Evolutionary conservation across 768 basidiomycete genomes (phyloP).

Genomic region (Candolleomyces eurysporus): DNA sequence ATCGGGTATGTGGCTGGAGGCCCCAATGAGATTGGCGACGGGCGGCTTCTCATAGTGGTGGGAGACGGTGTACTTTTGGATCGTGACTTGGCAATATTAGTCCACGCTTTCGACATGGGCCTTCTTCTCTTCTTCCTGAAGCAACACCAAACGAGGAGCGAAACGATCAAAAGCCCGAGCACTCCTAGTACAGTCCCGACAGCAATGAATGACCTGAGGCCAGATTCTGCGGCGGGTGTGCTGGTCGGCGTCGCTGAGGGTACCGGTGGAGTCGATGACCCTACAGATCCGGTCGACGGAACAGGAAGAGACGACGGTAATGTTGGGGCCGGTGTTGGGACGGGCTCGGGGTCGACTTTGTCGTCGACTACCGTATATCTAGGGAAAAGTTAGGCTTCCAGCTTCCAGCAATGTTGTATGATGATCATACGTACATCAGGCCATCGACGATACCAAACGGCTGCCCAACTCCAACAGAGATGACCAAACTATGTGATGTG

Average conservation of each 20-base stretch:
- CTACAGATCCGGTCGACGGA: too few relatives aligned
- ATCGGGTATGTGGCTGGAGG: conserved; percentile 3
- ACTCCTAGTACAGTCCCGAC: conserved; percentile 32
- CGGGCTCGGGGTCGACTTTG: not conserved
- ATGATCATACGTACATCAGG: conserved; percentile 29
- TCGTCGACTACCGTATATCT: not conserved
- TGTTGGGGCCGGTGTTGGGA: not conserved
- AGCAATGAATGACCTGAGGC: conserved; percentile 20
- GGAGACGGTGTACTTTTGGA: not conserved
- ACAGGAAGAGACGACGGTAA: not conserved
- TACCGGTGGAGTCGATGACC: not conserved
- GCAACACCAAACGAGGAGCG: conserved; percentile 28
- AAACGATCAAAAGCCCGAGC: conserved; percentile 26
- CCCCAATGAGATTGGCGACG: not conserved
- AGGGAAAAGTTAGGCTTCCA: not conserved
- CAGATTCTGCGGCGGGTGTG: too few relatives aligned
- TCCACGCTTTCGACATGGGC: conserved; percentile 35
- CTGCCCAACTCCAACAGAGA: conserved; percentile 37
- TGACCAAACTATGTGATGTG: conserved; percentile 31
- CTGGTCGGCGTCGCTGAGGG: not conserved
- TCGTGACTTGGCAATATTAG: conserved; percentile 14
- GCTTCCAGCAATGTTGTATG: not conserved
- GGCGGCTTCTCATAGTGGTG: not conserved
- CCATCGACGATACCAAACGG: conserved; percentile 38
- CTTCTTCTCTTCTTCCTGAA: conserved; percentile 20